Percentiles rank a stretch among this genome's conserved stretches.
phyloP scores from a whole-genome alignment of 2,329 filamentous ascomycete genomes.

The Scedosporium boydii region DNA sequence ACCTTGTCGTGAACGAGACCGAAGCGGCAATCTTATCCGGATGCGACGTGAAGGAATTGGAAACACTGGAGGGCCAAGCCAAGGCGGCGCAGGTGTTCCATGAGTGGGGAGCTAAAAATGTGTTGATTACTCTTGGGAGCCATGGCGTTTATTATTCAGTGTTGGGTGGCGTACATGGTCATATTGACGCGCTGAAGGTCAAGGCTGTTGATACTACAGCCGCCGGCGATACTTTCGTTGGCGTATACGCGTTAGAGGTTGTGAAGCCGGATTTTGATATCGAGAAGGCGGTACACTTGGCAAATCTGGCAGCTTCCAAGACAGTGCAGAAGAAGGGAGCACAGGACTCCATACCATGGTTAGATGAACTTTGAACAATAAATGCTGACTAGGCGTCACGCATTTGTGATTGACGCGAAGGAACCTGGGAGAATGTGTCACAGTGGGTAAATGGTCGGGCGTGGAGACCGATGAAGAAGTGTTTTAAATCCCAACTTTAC shows the following conservation, averaged over 20 bases:
- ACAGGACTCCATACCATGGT: constrained; percentile 34
- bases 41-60: constrained; percentile 37
- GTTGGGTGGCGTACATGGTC: constrained; percentile 26
- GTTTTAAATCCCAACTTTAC: too few relatives aligned
- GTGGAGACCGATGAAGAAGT: too few relatives aligned
- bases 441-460: too few relatives aligned
- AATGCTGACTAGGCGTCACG: too few relatives aligned
- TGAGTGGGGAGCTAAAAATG: constrained; percentile 57
- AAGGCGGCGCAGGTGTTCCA: constrained; percentile 53
- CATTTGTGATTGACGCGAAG: too few relatives aligned
- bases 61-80: constrained; percentile 32
- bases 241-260: constrained; percentile 69
- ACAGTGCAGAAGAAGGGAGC: constrained; percentile 33
- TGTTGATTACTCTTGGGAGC: constrained; percentile 77
- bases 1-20: constrained; percentile 84
- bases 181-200: constrained; percentile 58
- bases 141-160: constrained; percentile 64
- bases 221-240: constrained; percentile 90
- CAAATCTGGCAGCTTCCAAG: constrained; percentile 33
- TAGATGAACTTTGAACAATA: constrained; percentile 23
- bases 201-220: constrained; percentile 85
- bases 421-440: too few relatives aligned
- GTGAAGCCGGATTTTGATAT: constrained; percentile 47
- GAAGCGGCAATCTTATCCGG: constrained; percentile 69
- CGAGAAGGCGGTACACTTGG: constrained; percentile 46